These are phyloP conservation scores for Acmispon strigosus DNA, from an alignment of 306 rosid species.

Conservation along the genomic window DNA sequence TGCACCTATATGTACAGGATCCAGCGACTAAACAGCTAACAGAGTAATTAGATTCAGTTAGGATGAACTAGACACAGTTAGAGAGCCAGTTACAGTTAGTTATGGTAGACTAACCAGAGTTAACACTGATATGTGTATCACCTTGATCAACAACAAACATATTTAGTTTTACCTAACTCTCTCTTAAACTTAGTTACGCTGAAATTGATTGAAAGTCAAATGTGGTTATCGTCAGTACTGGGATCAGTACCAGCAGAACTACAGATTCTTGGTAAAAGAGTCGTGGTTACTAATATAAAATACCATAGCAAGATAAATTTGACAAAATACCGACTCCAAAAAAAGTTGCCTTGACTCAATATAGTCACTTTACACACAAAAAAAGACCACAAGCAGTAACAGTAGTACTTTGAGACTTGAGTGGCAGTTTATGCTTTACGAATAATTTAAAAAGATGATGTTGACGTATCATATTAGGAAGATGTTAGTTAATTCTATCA, in stretches of 20 bases:
- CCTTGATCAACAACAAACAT: no score
- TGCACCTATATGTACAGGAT: no score
- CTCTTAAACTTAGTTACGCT: background rate
- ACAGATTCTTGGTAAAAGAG: background rate
- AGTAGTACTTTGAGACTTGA: background rate
- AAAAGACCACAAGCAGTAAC: background rate
- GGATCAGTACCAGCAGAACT: background rate
- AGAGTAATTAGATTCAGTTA: no score
- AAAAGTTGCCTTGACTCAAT: background rate
- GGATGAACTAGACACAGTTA: no score
- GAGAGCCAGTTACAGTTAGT: no score
- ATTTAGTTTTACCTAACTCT: no score
- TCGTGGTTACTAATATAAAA: background rate
- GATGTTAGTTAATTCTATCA: background rate
- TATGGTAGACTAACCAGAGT: no score
- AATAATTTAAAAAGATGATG: background rate
- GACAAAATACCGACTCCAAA: background rate
- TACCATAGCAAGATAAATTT: conserved; percentile 1
- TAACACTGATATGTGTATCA: no score
- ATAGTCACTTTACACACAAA: background rate
- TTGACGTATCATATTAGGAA: background rate
- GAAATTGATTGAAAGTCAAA: background rate
- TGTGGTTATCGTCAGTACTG: background rate
- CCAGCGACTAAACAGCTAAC: no score
- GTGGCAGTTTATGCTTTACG: background rate